Evolutionary conservation across 2,329 filamentous ascomycete genomes (phyloP), one percentile per base, ranked within the genome.

Genomic region (Rachicladosporium sp.): DNA sequence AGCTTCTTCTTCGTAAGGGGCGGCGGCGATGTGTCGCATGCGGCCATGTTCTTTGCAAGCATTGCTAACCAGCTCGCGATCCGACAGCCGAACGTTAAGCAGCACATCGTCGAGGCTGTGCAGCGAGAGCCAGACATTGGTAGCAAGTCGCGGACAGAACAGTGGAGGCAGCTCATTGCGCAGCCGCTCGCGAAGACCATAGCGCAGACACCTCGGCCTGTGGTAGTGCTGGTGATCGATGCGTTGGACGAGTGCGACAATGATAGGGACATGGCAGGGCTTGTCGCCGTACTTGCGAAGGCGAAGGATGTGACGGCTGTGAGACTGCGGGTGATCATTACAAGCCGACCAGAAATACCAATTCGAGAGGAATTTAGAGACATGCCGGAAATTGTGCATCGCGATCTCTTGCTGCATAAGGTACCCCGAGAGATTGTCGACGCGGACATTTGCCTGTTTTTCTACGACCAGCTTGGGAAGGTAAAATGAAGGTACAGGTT

Each of bases 271-370:
- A 52, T 65, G n/a, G 50, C 64, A 30, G 12, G 46, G 3, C 48
- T 60, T 9, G 40, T 61, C 0, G 42, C 50, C n/a, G 38, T 46
- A 23, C 31, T 43, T 10, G 42, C 49, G 10, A 2, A 30, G 7
- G 6, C 47, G 13, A 40, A 27, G 38, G 46, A 41, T 23, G 21
- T 23, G 21, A 23, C 21, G 21, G 23, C 23, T 48, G 10, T 37
- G 11, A 33, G 34, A 19, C 34, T 65, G 6, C 55, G 51, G 35
- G 38, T 64, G 2, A 64, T 69, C 19, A n/a, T 69, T 0, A 69
- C 65, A 0, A 69, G 64, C 33, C 52, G 66, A 9, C 66, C 65
- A 0, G 61, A 69, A 13, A 39, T 64, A 1, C 55, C 57, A 0
- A 55, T 67, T 13, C 57, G 60, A 0, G 46, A 62, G 9, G 57